Conservation (phyloP, 2,329 filamentous ascomycete genomes). For the Paracoccidioides brasiliensis region DNA sequence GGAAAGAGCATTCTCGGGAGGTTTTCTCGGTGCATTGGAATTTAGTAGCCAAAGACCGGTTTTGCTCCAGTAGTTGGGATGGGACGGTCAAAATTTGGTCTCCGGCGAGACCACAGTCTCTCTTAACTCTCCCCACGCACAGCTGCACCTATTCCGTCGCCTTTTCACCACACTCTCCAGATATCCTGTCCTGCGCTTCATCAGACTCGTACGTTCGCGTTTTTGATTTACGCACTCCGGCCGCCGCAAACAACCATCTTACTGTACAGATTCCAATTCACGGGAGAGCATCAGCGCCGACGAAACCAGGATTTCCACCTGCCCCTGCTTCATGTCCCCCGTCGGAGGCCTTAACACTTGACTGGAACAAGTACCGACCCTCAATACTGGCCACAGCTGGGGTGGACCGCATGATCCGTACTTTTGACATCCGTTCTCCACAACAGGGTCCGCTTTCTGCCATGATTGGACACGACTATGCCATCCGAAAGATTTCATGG, state of each 20-base stretch:
- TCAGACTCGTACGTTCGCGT: constrained; percentile 81
- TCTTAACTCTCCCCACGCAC: constrained; percentile 80
- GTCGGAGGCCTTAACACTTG: constrained; percentile 78
- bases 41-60: constrained; percentile 76
- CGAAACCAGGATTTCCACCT: constrained; percentile 20
- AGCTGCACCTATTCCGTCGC: constrained; percentile 88
- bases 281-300: constrained; percentile 39
- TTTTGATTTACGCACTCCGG: constrained; percentile 81
- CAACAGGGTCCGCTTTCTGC: constrained; percentile 57
- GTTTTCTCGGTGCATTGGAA: constrained; percentile 92
- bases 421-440: constrained; percentile 77
- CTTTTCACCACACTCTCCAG: constrained; percentile 78
- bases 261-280: constrained; percentile 74
- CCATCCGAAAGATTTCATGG: constrained; percentile 75
- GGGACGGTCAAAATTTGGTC: constrained; percentile 95
- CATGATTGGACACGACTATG: constrained; percentile 80
- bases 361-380: constrained; percentile 97
- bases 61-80: constrained; percentile 89
- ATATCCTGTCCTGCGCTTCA: constrained; percentile 73
- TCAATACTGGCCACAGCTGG: constrained; percentile 75
- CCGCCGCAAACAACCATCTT: constrained; percentile 77
- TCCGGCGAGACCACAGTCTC: constrained; percentile 57
- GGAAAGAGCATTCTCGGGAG: constrained; percentile 86
- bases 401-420: constrained; percentile 75
- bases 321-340: constrained; percentile 41